Conservation (phyloP, 768 basidiomycete genomes). For the Rhodotorula diobovata region DNA sequence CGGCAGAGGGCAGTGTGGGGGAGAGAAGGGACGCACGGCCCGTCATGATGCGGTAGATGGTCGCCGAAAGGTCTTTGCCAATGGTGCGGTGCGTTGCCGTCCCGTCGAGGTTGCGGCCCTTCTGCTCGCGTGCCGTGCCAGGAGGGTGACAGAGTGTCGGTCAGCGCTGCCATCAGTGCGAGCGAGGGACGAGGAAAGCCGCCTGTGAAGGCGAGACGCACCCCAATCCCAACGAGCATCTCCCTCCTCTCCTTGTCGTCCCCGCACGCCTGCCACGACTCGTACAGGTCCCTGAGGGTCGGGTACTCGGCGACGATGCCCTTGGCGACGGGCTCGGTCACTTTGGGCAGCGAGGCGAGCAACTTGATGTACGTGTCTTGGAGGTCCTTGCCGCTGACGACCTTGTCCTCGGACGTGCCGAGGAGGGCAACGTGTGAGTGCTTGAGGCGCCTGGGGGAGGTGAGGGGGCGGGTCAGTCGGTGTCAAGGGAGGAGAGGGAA, state of each 20-base stretch:
- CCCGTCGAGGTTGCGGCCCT: slow-evolving; percentile 27
- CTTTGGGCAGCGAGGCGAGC: slow-evolving; percentile 35
- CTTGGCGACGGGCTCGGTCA: slow-evolving; percentile 36
- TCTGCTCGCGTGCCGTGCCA: slow-evolving; percentile 11
- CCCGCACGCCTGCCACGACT: slow-evolving; percentile 12
- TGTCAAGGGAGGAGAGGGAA: background rate
- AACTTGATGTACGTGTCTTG: slow-evolving; percentile 42
- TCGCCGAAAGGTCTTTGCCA: slow-evolving; percentile 6
- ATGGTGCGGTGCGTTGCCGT: slow-evolving; percentile 30
- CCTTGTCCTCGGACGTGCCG: slow-evolving; percentile 27
- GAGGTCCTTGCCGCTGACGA: slow-evolving; percentile 31
- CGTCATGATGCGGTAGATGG: slow-evolving; percentile 28
- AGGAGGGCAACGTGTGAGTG: slow-evolving; percentile 17
- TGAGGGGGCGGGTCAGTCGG: no score
- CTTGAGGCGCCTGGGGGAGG: slow-evolving; percentile 17
- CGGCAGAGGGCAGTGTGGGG: background rate
- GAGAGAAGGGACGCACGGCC: slow-evolving; percentile 3
- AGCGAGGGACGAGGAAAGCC: background rate
- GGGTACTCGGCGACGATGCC: slow-evolving; percentile 38
- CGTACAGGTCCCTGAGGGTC: slow-evolving; percentile 38
- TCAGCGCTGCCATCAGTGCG: background rate
- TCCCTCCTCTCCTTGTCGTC: slow-evolving; percentile 17
- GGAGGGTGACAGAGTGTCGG: background rate
- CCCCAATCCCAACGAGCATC: slow-evolving; percentile 33
- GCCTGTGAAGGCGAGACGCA: background rate